Base-by-base conservation (phyloP, 2,329 filamentous ascomycete genomes). In the Trichoderma endophyticum region DNA sequence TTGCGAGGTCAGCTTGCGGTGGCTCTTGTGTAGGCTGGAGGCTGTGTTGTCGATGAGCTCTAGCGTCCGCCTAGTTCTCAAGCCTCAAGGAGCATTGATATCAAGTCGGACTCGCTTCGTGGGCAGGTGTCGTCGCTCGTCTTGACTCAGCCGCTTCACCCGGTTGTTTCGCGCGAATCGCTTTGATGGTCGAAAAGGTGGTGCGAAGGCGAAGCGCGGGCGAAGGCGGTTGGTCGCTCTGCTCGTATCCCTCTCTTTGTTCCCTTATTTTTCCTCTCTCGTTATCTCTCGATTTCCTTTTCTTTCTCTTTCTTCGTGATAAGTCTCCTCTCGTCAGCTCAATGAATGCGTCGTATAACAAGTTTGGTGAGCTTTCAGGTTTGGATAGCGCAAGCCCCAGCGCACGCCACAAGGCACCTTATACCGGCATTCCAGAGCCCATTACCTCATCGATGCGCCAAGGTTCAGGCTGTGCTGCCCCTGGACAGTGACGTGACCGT, bases 381-480 rank as follows among this genome's bases (percentile, higher is more conserved):
- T 34, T 65, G 51, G 18, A 70, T 61, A 24, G 69, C 56, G 32
- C 51, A 60, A 63, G 68, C 54, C 65, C 54, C 65, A 15, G 65
- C 51, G 57, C 39, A 57, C 67, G 57, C 59, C 67, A 70, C 57
- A 28, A 54, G 67, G 67, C 67, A 70, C 67, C 67, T 51, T 60
- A 43, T 51, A 54, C 48, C 32, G 26, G 57, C 57, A 30, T 34
- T 21, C 57, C 57, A 60, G 57, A 60, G 57, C 26, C 36, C 28
- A 69, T 70, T 70, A 54, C 67, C 67, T 70, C 67, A 62, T 62
- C 43, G 67, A 62, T 39, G 54, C 66, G 66, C 66, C 66, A 21
- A 69, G 56, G 24, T 48, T n/a, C 57, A 18, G 57, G 67, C 54
- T 32, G 26, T 51, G 39, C 57, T 51, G 57, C 67, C 67, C 67